Conservation (phyloP, 768 basidiomycete species). For the Termitomyces sp. region DNA sequence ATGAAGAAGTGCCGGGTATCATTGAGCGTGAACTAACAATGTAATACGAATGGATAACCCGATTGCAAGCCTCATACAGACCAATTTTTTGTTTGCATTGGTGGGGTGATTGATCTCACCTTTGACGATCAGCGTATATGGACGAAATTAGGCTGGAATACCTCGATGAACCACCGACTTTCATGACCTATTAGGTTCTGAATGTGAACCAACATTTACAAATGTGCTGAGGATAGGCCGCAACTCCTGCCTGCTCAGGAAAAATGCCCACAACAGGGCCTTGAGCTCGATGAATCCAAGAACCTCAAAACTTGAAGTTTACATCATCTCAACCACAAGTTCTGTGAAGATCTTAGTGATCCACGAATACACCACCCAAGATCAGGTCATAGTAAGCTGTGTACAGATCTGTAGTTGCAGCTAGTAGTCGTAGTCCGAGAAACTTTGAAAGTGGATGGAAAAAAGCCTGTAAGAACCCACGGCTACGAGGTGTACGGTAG, state of each 20-base stretch:
- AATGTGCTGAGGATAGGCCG: neutral
- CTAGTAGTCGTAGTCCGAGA: slow-evolving; percentile 5
- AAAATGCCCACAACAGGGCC: neutral
- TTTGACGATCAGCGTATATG: too few species aligned
- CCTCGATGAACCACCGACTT: too few species aligned
- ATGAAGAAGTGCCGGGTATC: too few species aligned
- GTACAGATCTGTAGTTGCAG: slow-evolving; percentile 5
- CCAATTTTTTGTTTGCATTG: too few species aligned
- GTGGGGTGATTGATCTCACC: too few species aligned
- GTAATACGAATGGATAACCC: too few species aligned
- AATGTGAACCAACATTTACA: neutral
- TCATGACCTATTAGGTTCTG: too few species aligned
- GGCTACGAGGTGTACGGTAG: neutral
- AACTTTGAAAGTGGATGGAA: slow-evolving; percentile 5
- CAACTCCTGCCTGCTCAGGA: neutral
- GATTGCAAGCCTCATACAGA: too few species aligned
- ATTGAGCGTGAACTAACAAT: too few species aligned
- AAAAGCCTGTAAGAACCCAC: neutral
- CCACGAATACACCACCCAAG: neutral
- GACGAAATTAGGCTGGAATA: too few species aligned
- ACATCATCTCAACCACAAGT: slow-evolving; percentile 1
- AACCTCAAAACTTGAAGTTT: neutral
- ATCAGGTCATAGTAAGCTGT: slow-evolving; percentile 3
- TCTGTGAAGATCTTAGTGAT: slow-evolving; percentile 5
- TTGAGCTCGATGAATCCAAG: neutral